Evolutionary conservation across 2,329 filamentous ascomycete species (phyloP), one percentile per base, ranked within the genome.

Genomic region (Knoxdaviesia proteae): DNA sequence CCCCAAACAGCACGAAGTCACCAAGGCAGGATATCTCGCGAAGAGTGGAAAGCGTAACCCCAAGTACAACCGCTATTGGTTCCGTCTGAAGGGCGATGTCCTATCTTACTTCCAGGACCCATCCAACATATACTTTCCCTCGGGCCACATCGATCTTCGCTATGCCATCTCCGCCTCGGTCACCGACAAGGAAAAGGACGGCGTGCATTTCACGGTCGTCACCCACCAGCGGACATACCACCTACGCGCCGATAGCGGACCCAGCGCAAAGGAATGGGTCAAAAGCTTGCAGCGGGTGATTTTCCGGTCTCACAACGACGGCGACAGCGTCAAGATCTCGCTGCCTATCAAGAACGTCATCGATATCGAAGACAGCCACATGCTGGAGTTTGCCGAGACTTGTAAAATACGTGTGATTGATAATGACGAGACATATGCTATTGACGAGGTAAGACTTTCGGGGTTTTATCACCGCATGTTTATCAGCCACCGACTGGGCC

Each of bases 241-340:
- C 52, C 92, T 96, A 63, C 77, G 75, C 53, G 90, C 88, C 35
- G 90, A 98, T 56, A 94, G 84, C 54, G 68, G 74, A 1, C 70
- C 77, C 4, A 94, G 83, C 54, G 90, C 90, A 7, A 90, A 84
- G 57, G 90, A 96, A 63, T 98, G 90, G 90, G 87, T 94, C 39
- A 90, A 90, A 59, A 77, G 82, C 42, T 65, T 98, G 31, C 88
- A 94, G 54, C 82, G 90, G 46, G 87, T 94, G 50, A 94, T 96
- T 45, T 96, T 96, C 55, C 73, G 87, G 41, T 88, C 86, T 7
- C 87, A 92, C 60, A 96, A 96, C 53, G 88, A 94, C 48, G 88
- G 90, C 7, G 87, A 94, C 55, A 94, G 87, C 54, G 84, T 98
- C 57, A 96, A 96, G 63, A 92, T 96, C 44, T 90, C 83, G 1